Base-by-base conservation (phyloP, 345 rosid species). In the Hibiscus trionum region DNA sequence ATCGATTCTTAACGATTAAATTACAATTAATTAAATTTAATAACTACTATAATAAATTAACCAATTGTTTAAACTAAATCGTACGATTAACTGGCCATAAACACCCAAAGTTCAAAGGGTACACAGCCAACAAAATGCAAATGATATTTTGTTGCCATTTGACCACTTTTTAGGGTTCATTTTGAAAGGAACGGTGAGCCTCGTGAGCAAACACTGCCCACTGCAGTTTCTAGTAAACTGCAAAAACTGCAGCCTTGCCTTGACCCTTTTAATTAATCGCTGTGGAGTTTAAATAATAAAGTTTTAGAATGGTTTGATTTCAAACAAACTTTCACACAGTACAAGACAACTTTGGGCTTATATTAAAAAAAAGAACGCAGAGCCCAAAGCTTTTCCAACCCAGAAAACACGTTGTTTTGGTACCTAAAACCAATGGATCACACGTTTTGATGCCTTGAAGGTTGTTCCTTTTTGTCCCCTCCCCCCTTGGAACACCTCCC, bases 381-480 rank as follows among this genome's bases (percentile, higher is more conserved):
- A 75, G 83, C 80, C 81, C 85, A 35, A 85, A 71, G 86, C 83
- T 26, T 49, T 31, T 63, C 19, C 83, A 52, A 71, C 82, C 86
- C 82, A 76, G 61, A 80, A 78, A 86, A 82, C 85, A 83, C 85
- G 87, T 80, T 69, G 79, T 75, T 3, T 56, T 27, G 14, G 15
- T 75, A 56, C 29, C 61, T 24, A 56, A 56, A 56, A 56, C 61
- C 61, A 56, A 56, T 21, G 29, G 7, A 50, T 50, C 59, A 14
- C 44, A 73, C n/a, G 42, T 71, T 69, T 61, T 19, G 19, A 21
- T 24, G 35, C 69, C 76, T 83, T 58, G 88, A 50, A 42, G 10
- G 55, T 10, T 72, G 88, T 77, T 80, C 79, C 82, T 59, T 71
- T 78, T 84, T 86, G 83, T 80, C 53, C 86, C 81, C 27, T 72